A percentile compares a stretch with the other conserved stretches of the same genome.
Conservation (phyloP, 2,329 filamentous ascomycete genomes). For the Bipolaris oryzae region DNA sequence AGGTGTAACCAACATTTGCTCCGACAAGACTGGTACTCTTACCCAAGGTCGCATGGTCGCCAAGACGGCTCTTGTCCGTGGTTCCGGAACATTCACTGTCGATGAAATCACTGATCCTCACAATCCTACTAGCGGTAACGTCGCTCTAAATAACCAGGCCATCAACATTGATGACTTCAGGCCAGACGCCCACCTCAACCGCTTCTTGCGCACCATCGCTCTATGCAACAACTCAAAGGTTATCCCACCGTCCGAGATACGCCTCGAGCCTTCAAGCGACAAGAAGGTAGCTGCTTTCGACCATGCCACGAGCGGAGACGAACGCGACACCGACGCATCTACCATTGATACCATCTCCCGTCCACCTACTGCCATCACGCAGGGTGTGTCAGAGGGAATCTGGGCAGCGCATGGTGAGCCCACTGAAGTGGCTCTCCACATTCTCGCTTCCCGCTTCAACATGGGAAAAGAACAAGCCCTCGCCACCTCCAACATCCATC, state of each 20-base stretch:
- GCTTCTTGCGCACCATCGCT: conserved; percentile 47
- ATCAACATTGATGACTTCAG: conserved; percentile 34
- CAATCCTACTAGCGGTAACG: conserved; percentile 43
- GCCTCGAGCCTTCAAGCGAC: conserved; percentile 58
- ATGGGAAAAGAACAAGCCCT: conserved; percentile 44
- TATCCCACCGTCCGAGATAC: conserved; percentile 26
- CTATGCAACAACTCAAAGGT: conserved; percentile 50
- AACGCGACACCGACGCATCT: conserved; percentile 40
- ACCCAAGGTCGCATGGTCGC: conserved; percentile 51
- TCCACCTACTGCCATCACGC: conserved; percentile 36
- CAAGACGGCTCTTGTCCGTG: conserved; percentile 47
- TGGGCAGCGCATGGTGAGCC: conserved; percentile 48
- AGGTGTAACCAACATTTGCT: conserved; percentile 51
- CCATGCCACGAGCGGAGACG: conserved; percentile 32
- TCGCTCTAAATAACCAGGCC: conserved; percentile 37
- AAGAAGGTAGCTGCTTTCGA: conserved; percentile 52
- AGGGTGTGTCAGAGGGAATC: conserved; percentile 20
- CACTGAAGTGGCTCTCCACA: conserved; percentile 49
- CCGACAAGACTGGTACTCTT: conserved; percentile 50
- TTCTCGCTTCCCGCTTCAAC: conserved; percentile 48
- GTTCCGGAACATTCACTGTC: conserved; percentile 41
- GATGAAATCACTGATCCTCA: conserved; percentile 45
- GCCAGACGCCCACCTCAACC: conserved; percentile 27
- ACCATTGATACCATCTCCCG: conserved; percentile 40
- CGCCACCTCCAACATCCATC: conserved; percentile 34